Evolutionary conservation across 2,329 filamentous ascomycete species (phyloP), one percentile per base, ranked within the genome.

Genomic region (Ophiostoma sp.): DNA sequence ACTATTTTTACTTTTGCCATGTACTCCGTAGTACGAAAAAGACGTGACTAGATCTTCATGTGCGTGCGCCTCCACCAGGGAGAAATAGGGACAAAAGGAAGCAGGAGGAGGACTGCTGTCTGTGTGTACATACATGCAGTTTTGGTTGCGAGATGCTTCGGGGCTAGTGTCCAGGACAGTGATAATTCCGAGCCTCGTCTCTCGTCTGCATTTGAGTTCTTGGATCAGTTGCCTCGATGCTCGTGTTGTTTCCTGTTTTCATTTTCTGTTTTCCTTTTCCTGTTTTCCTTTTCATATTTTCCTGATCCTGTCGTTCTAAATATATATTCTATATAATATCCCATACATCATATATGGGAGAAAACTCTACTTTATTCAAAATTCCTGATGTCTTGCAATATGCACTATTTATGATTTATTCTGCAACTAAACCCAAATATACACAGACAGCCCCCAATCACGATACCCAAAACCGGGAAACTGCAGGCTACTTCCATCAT

Each of bases 101-200:
- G 49, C 49, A 55, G 7, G 8, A 45, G 4, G 7, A 55, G 27
- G 7, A 9, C 49, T 9, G 9, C 4, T 18, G 49, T 18, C n/a
- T 18, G n/a, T 52, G 49, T 52, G 5, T 52, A 9, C n/a, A 52
- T 18, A 27, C 49, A 27, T 27, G 27, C 27, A 27, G 27, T 27
- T 27, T 27, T 27, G 27, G 27, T 27, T 27, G 27, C 27, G 27
- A 27, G 27, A 27, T 27, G 27, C 27, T 27, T 27, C 27, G 27
- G 49, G 49, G 49, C 14, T 55, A 55, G 49, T 55, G n/a, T 27
- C 18, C 14, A 11, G 14, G 55, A 36, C n/a, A 16, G 55, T 62
- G 58, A 42, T 62, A 62, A 41, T 42, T 16, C 58, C 58, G 36
- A 62, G 58, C 58, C 58, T 62, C 58, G 58, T 62, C 58, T 38